Evolutionary conservation across 139 green algal genomes (phyloP).

Genomic region (Coelastrella sp.): DNA sequence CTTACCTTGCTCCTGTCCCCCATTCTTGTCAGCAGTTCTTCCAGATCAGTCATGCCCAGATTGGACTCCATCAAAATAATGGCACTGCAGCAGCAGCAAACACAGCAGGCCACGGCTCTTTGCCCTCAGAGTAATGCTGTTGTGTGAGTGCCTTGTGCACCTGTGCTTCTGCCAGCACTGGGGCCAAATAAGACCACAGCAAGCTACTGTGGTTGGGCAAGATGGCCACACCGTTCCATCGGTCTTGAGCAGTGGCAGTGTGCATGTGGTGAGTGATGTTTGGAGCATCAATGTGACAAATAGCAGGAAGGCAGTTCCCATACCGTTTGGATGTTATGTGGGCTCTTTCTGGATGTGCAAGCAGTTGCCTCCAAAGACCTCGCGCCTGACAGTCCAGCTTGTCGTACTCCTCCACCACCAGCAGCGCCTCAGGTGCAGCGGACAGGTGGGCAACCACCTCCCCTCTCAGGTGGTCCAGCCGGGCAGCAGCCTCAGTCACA

Average conservation of each 20-base stretch:
- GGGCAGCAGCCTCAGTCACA: conserved; percentile 57
- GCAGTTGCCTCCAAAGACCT: conserved; percentile 81
- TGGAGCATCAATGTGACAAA: background rate
- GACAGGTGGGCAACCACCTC: conserved; percentile 67
- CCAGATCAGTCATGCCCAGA: conserved; percentile 82
- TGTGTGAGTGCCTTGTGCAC: too few species aligned
- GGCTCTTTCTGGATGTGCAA: conserved; percentile 69
- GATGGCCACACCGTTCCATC: too few species aligned
- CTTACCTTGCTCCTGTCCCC: conserved; percentile 61
- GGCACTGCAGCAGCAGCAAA: conserved; percentile 56
- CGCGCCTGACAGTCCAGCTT: conserved; percentile 89
- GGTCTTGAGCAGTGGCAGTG: too few species aligned
- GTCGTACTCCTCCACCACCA: conserved; percentile 98
- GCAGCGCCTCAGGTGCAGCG: conserved; percentile 70
- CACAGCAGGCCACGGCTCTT: background rate
- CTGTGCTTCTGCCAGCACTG: too few species aligned
- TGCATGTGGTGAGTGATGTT: too few species aligned
- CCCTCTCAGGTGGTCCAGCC: conserved; percentile 64
- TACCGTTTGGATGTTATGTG: conserved; percentile 72
- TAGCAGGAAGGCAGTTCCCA: background rate
- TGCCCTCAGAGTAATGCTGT: too few species aligned
- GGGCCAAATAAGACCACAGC: too few species aligned
- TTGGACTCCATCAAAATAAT: conserved; percentile 94
- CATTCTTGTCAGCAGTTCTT: conserved; percentile 64
- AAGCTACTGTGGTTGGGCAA: too few species aligned